Evolutionary conservation across 768 basidiomycete genomes (phyloP), one percentile per base, ranked within the genome.

Genomic region (Baorangia bicolor): DNA sequence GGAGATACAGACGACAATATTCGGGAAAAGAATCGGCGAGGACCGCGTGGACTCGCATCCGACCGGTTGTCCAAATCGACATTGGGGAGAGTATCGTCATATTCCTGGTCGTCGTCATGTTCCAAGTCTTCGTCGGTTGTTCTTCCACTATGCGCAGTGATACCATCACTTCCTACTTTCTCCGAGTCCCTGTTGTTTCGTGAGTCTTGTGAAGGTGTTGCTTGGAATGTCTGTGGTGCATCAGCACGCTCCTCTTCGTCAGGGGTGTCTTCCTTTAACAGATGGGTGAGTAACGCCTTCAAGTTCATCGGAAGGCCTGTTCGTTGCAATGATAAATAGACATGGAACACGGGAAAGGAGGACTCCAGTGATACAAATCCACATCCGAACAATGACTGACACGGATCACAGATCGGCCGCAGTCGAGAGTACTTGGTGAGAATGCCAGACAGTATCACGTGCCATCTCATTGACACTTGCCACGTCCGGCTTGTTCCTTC

Each of bases 171-270:
- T n/a, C 9, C 40, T 6, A 14, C 31, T 8, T 59, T 47, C 33
- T 57, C 53, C 8, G 41, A 16, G 40, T 48, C 31, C 6, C 1
- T 13, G 6, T 3, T 18, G 20, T 21, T 31, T 4, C 8, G 43
- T 5, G 39, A 44, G 31, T 21, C 21, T 9, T 27, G 45, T 13
- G 42, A 14, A 28, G 51, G 30, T 16, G 41, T 21, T 10, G 8
- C 42, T 9, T 34, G 53, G 4, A 18, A 18, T 6, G 13, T 27
- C 3, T 41, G 50, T 18, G 34, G 25, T 42, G 39, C 12, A 18
- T 14, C 40, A 1, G 11, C 45, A 27, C 27, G 31, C 52, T 56
- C 43, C 45, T 65, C 56, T 37, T 64, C 60, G 57, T 66, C 63
- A 56, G 63, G 57, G 42, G 60, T 40, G 28, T 55, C 55, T 49